Percentiles rank a stretch among this genome's conserved stretches.
phyloP scores from a whole-genome alignment of 305 asterid genomes.

The Solanum chacoense region DNA sequence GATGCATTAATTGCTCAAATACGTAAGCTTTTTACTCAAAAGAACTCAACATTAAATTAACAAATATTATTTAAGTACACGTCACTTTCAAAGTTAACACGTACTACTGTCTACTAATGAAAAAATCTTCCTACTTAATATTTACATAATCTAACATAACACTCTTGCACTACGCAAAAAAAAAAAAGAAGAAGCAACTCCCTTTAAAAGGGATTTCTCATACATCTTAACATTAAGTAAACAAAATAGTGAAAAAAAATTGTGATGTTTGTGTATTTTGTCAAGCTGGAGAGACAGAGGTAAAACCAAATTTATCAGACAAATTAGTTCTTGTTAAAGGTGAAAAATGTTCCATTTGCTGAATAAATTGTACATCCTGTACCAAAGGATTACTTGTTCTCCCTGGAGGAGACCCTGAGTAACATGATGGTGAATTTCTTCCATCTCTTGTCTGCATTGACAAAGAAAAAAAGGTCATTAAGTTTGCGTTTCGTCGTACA shows the following conservation, averaged over 20 bases:
- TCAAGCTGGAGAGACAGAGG: conserved; percentile 24
- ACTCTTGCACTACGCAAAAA: not conserved
- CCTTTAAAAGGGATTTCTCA: not conserved
- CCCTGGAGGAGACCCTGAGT: conserved; percentile 40
- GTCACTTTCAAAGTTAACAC: not conserved
- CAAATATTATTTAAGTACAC: not conserved
- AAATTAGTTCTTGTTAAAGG: conserved; percentile 8
- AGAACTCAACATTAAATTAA: not conserved
- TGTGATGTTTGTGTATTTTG: not conserved
- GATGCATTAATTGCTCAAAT: not conserved
- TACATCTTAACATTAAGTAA: not conserved
- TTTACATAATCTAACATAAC: not conserved
- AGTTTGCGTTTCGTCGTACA: too few relatives aligned
- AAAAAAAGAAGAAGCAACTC: not conserved
- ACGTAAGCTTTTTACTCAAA: not conserved
- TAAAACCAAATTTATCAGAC: conserved; percentile 16
- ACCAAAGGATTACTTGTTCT: conserved; percentile 48
- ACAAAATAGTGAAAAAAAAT: not conserved
- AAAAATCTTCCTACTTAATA: not conserved
- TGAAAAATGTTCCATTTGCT: conserved; percentile 6
- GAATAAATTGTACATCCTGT: conserved; percentile 36
- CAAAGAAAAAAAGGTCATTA: not conserved
- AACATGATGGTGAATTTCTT: conserved; percentile 18
- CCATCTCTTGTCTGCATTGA: conserved; percentile 22
- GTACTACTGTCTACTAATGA: not conserved